Evolutionary conservation across 805 yeast species (phyloP), one percentile per base, ranked within the genome.

Genomic region (Candida verbasci): DNA sequence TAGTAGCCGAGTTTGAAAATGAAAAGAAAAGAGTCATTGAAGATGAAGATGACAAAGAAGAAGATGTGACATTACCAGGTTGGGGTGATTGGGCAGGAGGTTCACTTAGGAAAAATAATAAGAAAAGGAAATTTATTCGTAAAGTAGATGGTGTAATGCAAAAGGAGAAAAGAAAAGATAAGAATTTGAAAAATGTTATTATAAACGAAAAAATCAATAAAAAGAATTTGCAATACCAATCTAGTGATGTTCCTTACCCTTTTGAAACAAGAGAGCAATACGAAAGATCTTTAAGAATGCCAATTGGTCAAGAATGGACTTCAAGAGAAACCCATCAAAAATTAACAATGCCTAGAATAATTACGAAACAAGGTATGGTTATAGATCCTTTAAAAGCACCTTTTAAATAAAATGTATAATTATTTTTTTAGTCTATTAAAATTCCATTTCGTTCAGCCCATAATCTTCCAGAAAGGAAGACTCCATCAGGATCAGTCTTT

Each of bases 31-130:
- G 76, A 46, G 74, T 74, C 9, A 68, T 72, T 5, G 74, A 66
- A 29, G 88, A 83, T 31, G 97, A 91, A 58, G 97, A 79, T 40
- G 97, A 91, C 59, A 74, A 86, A 53, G 88, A 82, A 50, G 81
- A 83, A 40, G 96, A 89, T 55, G 63, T 83, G 32, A 82, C 95
- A 0, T 62, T 89, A 35, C 97, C 97, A 3, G 98, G 98, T 1
- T 93, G 97, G 97, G 97, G 97, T 32, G 85, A 83, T 29, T 93
- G 98, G 98, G 84, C 91, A 9, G 96, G 96, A 25, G 58, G 49
- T 15, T 50, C 53, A 28, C 60, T 51, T 40, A 54, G 47, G 12
- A 65, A 66, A 55, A 21, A 21, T 24, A 78, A 76, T 55, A 72
- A 73, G 53, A 78, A 76, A 55, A 74, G 77, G 54, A 82, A 79